Evolutionary conservation across 2,329 filamentous ascomycete genomes (phyloP), one percentile per base, ranked within the genome.

Genomic region (Ploettnerulaceae sp.): DNA sequence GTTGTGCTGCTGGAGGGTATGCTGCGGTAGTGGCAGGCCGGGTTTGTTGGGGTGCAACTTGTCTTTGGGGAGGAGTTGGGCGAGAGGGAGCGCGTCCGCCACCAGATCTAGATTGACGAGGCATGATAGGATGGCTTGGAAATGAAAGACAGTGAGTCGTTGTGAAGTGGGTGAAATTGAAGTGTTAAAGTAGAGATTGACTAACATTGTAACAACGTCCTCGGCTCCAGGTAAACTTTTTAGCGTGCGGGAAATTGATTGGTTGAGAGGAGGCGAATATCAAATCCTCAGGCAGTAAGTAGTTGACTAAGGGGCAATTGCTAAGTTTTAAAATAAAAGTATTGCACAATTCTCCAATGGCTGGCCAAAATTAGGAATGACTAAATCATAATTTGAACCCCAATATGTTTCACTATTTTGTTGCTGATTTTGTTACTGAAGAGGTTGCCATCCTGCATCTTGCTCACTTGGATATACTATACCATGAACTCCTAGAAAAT

Each of bases 31-130:
- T 76, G 59, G 86, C 79, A 65, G 84, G 80, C 57, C 86, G 79
- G 63, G 72, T 73, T 66, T 85, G 82, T 69, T 84, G 80, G 61
- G 71, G 62, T 54, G 75, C 69, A 60, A 71, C 71, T 59, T 76
- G 70, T 49, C 78, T 67, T 51, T 83, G 72, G 54, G 80, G 76
- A 61, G 78, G 68, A 38, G 72, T 79, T 60, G 86, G 86, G 62
- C 86, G 82, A 55, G 78, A 67, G 53, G 81, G 80, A 57, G 81
- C 77, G 65, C 78, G 74, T 67, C 55, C 57, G 32, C 68, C 74
- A 64, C 71, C 78, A 69, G 77, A 73, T 69, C 84, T 80, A 67
- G 82, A 78, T 76, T 86, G 81, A 71, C 86, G 86, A 84, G 86
- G 71, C 86, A 91, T 34, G 14, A 18, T 37, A 48, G 28, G n/a